Evolutionary conservation across 23 red algal genomes (phyloP), one percentile per base, ranked within the genome.

Genomic region (Gracilaria gracilis): DNA sequence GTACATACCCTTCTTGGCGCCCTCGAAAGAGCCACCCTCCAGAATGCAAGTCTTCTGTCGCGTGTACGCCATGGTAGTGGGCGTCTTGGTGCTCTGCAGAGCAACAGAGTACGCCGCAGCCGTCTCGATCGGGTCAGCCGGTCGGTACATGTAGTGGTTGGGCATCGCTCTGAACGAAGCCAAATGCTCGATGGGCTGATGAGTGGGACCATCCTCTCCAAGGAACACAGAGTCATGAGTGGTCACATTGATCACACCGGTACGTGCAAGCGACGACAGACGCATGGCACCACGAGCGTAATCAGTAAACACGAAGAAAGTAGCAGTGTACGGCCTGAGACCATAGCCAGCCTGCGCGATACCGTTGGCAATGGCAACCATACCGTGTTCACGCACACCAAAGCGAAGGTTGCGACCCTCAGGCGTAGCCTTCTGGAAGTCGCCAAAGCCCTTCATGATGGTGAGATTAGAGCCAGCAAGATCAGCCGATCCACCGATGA

Each of bases 171-270:
- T 67, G 88, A 95, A 95, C 20, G 87, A 90, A 25, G 97, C 93
- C 70, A 98, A 81, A 46, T 98, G 97, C 85, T 98, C 97, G 51
- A 98, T 93, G 20, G 97, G 93, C 93, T 98, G 97, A 87, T 98
- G 97, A 24, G 97, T 98, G 15, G 97, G 97, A 0, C 97, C 97
- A 53, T 98, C 97, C 91, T 98, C 97, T 27, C 97, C 97, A 21
- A 96, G 76, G 61, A 84, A 89, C 11, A 98, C 84, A 21, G 89
- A 94, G 81, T 98, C 97, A 86, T 98, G 97, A 14, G 97, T 98
- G 40, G 75, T 94, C n/a, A 98, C 89, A 24, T 87, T 94, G 38
- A 95, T 91, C 53, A 95, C 85, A 32, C 93, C 85, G 0, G 83
- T 72, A 53, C 93, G 67, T 53, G 94, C 95, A 16, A 98, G 90